phyloP scores from a whole-genome alignment of 2,329 filamentous ascomycete species.

The Clarireedia monteithiana region DNA sequence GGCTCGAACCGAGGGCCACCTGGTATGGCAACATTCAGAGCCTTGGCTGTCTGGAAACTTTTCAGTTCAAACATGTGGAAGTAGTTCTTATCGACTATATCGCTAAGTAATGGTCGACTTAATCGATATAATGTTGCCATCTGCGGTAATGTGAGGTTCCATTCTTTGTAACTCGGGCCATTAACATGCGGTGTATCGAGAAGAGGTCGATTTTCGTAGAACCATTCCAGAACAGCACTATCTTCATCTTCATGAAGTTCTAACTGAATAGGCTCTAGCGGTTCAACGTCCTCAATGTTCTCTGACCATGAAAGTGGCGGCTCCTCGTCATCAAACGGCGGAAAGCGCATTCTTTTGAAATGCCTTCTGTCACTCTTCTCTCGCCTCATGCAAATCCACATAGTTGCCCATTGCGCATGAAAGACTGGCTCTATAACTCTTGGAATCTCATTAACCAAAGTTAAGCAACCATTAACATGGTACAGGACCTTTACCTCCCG shows the following conservation, averaged over 20 bases:
- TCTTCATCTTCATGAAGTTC: conserved; percentile 94
- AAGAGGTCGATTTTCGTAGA: conserved; percentile 90
- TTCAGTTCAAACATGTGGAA: conserved; percentile 95
- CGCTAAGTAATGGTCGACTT: conserved; percentile 82
- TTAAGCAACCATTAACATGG: conserved; percentile 95
- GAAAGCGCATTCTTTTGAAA: conserved; percentile 98
- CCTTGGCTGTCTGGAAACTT: conserved; percentile 92
- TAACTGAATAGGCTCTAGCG: conserved; percentile 96
- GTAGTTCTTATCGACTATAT: conserved; percentile 93
- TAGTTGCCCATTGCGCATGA: conserved; percentile 97
- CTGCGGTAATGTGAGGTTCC: conserved; percentile 88
- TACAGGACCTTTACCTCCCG: conserved; percentile 97
- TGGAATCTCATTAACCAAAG: conserved; percentile 91
- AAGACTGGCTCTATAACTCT: conserved; percentile 97
- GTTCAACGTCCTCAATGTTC: conserved; percentile 97
- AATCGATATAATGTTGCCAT: conserved; percentile 94
- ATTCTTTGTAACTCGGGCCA: conserved; percentile 90
- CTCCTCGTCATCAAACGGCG: conserved; percentile 97
- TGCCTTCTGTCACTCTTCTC: conserved; percentile 94
- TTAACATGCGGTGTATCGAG: conserved; percentile 91
- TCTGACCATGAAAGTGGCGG: conserved; percentile 96
- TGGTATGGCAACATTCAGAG: conserved; percentile 94
- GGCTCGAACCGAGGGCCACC: conserved; percentile 95
- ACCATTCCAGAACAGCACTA: conserved; percentile 86
- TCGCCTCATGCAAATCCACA: conserved; percentile 98